Evolutionary conservation across 305 asterid species (phyloP).

Genomic region (Fraxinus latifolia): DNA sequence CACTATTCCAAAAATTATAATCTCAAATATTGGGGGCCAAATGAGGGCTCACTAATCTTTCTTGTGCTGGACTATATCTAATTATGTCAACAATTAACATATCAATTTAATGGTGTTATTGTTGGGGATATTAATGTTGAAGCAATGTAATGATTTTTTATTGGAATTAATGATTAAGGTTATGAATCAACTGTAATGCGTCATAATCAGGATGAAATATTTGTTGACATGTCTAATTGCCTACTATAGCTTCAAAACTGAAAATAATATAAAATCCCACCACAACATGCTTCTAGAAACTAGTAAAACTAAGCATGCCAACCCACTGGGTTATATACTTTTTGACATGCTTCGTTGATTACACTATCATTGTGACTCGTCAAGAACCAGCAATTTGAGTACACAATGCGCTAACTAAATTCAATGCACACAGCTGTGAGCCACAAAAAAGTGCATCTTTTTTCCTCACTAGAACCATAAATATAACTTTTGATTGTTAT

Average conservation of each 20-base stretch:
- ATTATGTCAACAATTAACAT: background rate
- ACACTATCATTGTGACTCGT: background rate
- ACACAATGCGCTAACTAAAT: background rate
- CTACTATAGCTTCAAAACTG: background rate
- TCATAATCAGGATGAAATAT: background rate
- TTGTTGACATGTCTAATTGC: background rate
- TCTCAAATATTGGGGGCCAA: no score
- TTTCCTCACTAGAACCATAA: background rate
- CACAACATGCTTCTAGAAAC: background rate
- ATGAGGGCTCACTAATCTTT: background rate
- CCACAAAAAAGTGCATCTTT: background rate
- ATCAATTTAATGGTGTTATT: background rate
- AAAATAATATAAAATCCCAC: background rate
- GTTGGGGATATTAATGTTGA: background rate
- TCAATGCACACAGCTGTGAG: background rate
- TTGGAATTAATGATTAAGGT: background rate
- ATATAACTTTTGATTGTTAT: background rate
- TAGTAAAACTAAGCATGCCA: background rate
- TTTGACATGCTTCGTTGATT: background rate
- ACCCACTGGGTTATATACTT: background rate
- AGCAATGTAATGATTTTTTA: background rate
- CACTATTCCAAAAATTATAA: no score
- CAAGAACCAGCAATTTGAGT: background rate
- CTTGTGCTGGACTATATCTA: background rate
- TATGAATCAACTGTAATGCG: background rate